These are phyloP conservation scores for Aureobasidium sp. DNA, from an alignment of 2,329 filamentous ascomycete genomes.

Conservation along the genomic window DNA sequence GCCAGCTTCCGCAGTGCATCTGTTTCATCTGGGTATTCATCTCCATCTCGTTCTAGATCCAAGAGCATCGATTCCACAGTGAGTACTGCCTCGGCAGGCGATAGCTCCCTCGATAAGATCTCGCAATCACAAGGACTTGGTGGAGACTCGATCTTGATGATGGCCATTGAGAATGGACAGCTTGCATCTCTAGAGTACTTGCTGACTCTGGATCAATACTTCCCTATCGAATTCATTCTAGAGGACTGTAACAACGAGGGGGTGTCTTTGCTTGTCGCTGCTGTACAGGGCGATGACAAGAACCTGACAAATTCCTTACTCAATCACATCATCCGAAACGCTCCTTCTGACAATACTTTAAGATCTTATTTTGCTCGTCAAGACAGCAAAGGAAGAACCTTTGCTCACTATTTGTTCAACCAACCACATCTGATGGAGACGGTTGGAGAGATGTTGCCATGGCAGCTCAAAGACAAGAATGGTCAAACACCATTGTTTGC, in stretches of 20 bases:
- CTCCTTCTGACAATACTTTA: conserved; percentile 48
- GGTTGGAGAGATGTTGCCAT: conserved; percentile 72
- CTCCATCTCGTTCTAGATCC: conserved; percentile 61
- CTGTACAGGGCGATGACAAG: conserved; percentile 72
- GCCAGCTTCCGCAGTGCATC: conserved; percentile 70
- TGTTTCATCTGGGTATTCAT: conserved; percentile 71
- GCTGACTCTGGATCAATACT: conserved; percentile 67
- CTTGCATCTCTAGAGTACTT: conserved; percentile 70
- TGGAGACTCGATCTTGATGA: conserved; percentile 71
- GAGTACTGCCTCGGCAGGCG: conserved; percentile 45
- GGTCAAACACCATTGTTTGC: conserved; percentile 97
- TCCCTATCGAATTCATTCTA: conserved; percentile 60
- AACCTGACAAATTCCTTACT: conserved; percentile 69
- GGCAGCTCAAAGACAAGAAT: conserved; percentile 88
- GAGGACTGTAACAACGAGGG: conserved; percentile 84
- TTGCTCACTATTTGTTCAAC: conserved; percentile 95
- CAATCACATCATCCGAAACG: conserved; percentile 54
- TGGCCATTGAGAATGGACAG: conserved; percentile 51
- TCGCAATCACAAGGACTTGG: conserved; percentile 59
- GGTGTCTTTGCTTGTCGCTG: conserved; percentile 80
- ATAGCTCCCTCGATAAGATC: conserved; percentile 72
- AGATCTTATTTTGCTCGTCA: conserved; percentile 63
- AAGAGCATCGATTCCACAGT: conserved; percentile 67
- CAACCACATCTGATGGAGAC: conserved; percentile 69
- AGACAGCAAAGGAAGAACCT: conserved; percentile 78